Evolutionary conservation across 225 moss, liverwort and hornwort genomes (phyloP), one percentile per base, ranked within the genome.

Genomic region (Pseudisothecium myosuroides): DNA sequence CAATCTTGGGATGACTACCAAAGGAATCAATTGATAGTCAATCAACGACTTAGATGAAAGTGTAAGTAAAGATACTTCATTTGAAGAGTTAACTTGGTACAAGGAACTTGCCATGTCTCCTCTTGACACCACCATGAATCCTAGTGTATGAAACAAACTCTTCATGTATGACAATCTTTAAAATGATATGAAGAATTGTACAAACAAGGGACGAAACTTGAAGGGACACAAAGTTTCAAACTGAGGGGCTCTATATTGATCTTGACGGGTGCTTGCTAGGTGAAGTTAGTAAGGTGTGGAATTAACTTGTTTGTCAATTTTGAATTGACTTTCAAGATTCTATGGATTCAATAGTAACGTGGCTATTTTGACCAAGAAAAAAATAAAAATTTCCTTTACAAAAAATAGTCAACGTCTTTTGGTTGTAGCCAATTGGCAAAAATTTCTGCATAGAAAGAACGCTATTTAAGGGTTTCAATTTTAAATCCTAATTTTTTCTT

Each of bases 111-210:
- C 1, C 3, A 2, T 52, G 10, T 73, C 6, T 45, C 10, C 2
- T 43, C 45, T 0, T 0, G 0, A 76, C 13, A 52, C 5, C 3
- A 9, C 2, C 0, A 2, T 76, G 5, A 14, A 3, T 0, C 2
- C 1, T 37, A 1, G 3, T 54, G 14, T 5, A n/a, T n/a, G n/a
- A 9, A 54, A 14, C 3, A 37, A 54, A 36, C 3, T 14, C 36
- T 54, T 54, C 0, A 14, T 9, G 7, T 32, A 11, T 0, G 0
- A 3, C 31, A 31, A 74, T 18, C 28, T 10, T 47, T 18, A 21
- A 26, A 77, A 1, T 43, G 5, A 16, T 72, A 28, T 1, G 27
- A 72, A 2, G 5, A 14, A 54, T 2, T 54, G 5, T 36, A 19
- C 12, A 22, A 34, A 54, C 2, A 36, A 50, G 4, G 7, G 8